Base-by-base conservation (phyloP, 257 asterid genomes). In the Solanum lycopersicoides region DNA sequence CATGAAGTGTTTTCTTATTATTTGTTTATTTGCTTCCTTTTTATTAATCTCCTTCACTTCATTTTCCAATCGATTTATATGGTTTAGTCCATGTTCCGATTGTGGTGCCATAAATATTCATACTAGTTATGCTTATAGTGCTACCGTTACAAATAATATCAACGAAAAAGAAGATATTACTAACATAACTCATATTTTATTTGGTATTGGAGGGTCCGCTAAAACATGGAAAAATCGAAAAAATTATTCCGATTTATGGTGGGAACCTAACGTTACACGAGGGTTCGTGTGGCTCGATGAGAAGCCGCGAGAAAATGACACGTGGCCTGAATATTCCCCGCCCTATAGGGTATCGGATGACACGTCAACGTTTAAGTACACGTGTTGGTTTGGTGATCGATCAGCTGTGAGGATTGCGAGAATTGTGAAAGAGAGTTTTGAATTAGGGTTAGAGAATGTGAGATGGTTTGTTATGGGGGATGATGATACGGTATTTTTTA, bases 401-500 rank as follows among this genome's bases (percentile, higher is more conserved):
- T 89, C 97, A 3, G 98, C 99, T 0, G 73, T 95, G 2, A 91
- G 98, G 32, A 92, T 97, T 4, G 96, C 99, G 2, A 91, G 99
- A 34, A 93, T 97, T 0, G 92, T 94, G 72, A 93, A 93, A 77
- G 98, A 97, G 93, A 91, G 94, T 45, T 95, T 93, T 86, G 93
- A 93, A 83, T 85, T 90, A 0, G 93, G 95, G 10, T 25, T 89
- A 23, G 91, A 86, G 10, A 75, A 93, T 14, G 97, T 94, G 83
- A 86, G 98, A 88, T 97, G 99, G 99, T 95, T 97, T 16, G 98
- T 95, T 2, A 93, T 97, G 98, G 99, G 99, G 0, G 99, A 97
- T 15, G 99, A 97, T 34, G 99, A 97, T 69, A 97, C 99, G 2
- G 91, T 95, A 11, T 97, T 95, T 34, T 94, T 95, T 82, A 80